Percentiles rank a stretch among this genome's conserved stretches.
Evolutionary conservation across 352 stramenopile species (phyloP).

Genomic region (Peronospora belbahrii): DNA sequence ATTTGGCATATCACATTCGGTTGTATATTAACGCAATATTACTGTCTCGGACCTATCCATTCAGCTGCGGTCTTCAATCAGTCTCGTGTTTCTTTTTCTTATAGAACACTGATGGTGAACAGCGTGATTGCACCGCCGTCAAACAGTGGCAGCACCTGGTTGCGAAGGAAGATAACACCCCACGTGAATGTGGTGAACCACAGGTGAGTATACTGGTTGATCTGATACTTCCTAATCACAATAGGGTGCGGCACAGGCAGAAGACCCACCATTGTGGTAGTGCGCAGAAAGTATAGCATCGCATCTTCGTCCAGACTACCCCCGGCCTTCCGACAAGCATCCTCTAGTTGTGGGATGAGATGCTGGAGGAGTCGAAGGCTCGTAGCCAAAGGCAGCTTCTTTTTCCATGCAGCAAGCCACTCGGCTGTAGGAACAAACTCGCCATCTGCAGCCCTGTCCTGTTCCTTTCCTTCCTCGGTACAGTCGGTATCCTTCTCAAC

Average conservation of each 20-base stretch:
- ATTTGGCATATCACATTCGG: slow-evolving; percentile 21
- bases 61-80: slow-evolving; percentile 5
- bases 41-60: slow-evolving; percentile 9
- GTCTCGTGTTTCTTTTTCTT: slow-evolving; percentile 19
- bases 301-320: slow-evolving; percentile 91
- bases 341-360: slow-evolving; percentile 86
- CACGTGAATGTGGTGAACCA: slow-evolving; percentile 99
- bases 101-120: slow-evolving; percentile 89
- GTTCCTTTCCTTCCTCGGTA: slow-evolving; percentile 1
- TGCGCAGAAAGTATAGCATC: slow-evolving; percentile 94
- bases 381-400: slow-evolving; percentile 92
- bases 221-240: slow-evolving; percentile 98
- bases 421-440: slow-evolving; percentile 87
- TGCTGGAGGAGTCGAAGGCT: slow-evolving; percentile 92
- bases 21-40: slow-evolving; percentile 24
- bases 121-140: slow-evolving; percentile 94
- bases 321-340: slow-evolving; percentile 63
- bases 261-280: slow-evolving; percentile 98
- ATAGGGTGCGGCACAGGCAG: slow-evolving; percentile 96
- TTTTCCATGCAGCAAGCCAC: slow-evolving; percentile 93
- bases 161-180: slow-evolving; percentile 97
- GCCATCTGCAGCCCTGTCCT: slow-evolving; percentile 16
- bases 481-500: slow-evolving; percentile 14
- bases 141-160: slow-evolving; percentile 95
- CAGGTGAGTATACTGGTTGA: slow-evolving; percentile 96